Conservation (phyloP, 148 eudicot species). For the Chenopodium suecicum region DNA sequence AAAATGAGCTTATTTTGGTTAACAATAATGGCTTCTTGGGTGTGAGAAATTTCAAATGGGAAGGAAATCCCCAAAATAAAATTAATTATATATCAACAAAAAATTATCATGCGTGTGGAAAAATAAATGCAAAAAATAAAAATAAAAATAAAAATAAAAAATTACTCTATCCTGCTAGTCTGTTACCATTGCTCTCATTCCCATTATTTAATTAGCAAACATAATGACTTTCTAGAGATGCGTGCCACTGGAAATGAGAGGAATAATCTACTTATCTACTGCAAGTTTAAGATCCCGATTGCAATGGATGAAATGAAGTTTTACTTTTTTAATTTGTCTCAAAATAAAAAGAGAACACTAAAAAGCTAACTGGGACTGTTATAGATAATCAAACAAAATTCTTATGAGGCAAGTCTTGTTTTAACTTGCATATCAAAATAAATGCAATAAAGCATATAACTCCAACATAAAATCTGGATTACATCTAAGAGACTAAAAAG, state of each 20-base stretch:
- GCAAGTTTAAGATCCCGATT: too few species aligned
- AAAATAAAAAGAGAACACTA: neutral
- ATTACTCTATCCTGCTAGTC: neutral
- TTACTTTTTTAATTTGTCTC: neutral
- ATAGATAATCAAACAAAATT: neutral
- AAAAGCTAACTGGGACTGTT: neutral
- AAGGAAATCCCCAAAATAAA: neutral
- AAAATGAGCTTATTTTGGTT: neutral
- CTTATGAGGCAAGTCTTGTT: neutral
- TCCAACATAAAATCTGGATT: neutral
- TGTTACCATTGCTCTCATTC: neutral
- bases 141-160: neutral
- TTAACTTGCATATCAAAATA: constrained; percentile 5
- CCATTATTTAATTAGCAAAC: neutral
- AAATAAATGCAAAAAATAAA: neutral
- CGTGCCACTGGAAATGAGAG: neutral
- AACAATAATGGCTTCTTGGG: neutral
- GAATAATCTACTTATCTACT: neutral
- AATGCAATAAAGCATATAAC: neutral
- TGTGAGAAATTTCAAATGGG: neutral
- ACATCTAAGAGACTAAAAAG: neutral
- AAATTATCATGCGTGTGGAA: neutral
- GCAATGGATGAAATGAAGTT: too few species aligned
- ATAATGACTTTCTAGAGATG: neutral
- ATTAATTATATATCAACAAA: neutral